phyloP scores from a whole-genome alignment of 1,284 basidiomycete genomes.

The Pseudozyma hubeiensis region DNA sequence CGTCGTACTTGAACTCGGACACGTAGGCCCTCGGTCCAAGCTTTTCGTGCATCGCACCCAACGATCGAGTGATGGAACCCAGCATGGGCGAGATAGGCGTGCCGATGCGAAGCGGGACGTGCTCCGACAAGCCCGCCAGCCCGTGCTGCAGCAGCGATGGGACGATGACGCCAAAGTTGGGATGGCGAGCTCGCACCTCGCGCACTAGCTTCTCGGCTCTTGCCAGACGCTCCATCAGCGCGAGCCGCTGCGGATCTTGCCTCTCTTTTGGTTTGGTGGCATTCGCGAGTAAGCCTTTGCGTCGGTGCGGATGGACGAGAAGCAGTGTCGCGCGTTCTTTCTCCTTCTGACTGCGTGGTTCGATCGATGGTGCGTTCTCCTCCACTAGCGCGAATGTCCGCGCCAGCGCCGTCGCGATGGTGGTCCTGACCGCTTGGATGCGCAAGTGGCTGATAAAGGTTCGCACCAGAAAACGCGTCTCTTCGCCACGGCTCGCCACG shows the following conservation, averaged over 20 bases:
- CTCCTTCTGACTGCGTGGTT: constrained; percentile 16
- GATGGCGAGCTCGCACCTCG: constrained; percentile 85
- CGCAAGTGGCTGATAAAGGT: constrained; percentile 84
- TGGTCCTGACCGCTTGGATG: constrained; percentile 83
- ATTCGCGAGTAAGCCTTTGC: constrained; percentile 59
- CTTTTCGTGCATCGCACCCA: constrained; percentile 83
- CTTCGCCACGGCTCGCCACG: constrained; percentile 85
- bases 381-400: constrained; percentile 77
- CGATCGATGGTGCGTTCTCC: neutral
- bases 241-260: constrained; percentile 56
- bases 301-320: constrained; percentile 38
- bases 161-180: constrained; percentile 84
- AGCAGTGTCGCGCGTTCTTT: constrained; percentile 34
- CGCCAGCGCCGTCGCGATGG: constrained; percentile 84
- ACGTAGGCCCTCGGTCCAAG: constrained; percentile 70
- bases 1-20: constrained; percentile 83
- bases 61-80: constrained; percentile 77
- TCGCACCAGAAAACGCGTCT: constrained; percentile 84
- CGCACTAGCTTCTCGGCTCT: constrained; percentile 71
- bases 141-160: constrained; percentile 72
- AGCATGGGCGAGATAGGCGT: constrained; percentile 72
- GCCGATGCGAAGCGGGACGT: constrained; percentile 79
- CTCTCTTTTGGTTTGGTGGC: constrained; percentile 67
- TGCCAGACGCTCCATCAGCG: constrained; percentile 57
- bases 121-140: constrained; percentile 58